Conservation (phyloP, 1,284 basidiomycete genomes). For the Cutaneotrichosporon curvatum region DNA sequence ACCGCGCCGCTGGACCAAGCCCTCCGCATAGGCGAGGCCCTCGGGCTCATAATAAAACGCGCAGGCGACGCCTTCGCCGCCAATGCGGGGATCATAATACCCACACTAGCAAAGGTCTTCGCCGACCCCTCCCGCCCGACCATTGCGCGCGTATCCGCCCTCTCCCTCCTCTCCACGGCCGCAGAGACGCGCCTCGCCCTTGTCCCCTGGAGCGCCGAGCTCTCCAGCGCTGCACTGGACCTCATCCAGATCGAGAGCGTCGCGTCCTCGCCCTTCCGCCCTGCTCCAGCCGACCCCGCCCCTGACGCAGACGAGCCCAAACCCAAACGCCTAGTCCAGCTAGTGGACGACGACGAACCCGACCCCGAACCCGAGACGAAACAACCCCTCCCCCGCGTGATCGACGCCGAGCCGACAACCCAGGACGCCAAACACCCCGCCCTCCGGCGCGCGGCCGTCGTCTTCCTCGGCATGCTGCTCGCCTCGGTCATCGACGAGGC, state of each 20-base stretch:
- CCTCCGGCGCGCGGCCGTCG: slow-evolving; percentile 69
- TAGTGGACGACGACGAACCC: slow-evolving; percentile 17
- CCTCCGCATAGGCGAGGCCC: slow-evolving; percentile 79
- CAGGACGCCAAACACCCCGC: slow-evolving; percentile 64
- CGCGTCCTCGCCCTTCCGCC: slow-evolving; percentile 1
- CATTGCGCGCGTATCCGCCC: slow-evolving; percentile 65
- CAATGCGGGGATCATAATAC: slow-evolving; percentile 57
- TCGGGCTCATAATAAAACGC: slow-evolving; percentile 68
- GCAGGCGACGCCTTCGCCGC: slow-evolving; percentile 63
- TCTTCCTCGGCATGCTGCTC: slow-evolving; percentile 64
- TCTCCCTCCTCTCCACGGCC: slow-evolving; percentile 73
- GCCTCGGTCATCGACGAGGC: slow-evolving; percentile 41
- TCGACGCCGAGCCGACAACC: slow-evolving; percentile 54
- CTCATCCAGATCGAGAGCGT: slow-evolving; percentile 68
- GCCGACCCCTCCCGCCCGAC: slow-evolving; percentile 59
- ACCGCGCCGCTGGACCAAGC: slow-evolving; percentile 62
- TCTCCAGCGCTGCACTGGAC: slow-evolving; percentile 64
- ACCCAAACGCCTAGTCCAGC: slow-evolving; percentile 13
- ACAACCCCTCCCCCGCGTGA: slow-evolving; percentile 16
- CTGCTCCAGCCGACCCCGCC: slow-evolving; percentile 1
- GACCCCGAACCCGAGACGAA: slow-evolving; percentile 9
- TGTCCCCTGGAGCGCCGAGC: slow-evolving; percentile 57
- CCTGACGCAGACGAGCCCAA: neutral
- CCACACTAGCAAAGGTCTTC: slow-evolving; percentile 58
- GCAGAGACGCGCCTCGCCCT: slow-evolving; percentile 60